Conservation (phyloP, 371 early-diverging fungal genomes). For the Saksenaea oblongispora region DNA sequence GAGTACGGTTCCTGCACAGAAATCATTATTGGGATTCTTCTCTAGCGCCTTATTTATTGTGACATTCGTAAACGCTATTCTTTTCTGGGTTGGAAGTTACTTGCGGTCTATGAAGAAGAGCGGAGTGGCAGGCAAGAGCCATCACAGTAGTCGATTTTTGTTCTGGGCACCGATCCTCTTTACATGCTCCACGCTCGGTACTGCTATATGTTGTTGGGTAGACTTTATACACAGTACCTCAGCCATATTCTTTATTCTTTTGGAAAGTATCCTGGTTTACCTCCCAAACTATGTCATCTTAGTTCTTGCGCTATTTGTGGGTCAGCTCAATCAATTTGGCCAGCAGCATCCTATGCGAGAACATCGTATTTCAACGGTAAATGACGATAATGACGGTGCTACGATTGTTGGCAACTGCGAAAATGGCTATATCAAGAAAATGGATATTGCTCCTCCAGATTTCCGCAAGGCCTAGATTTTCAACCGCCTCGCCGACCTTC, state of each 20-base stretch:
- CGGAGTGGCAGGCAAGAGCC: slow-evolving; percentile 11
- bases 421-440: no score
- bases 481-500: no score
- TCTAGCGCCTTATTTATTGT: slow-evolving; percentile 18
- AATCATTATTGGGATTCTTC: neutral
- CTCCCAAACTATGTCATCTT: neutral
- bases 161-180: slow-evolving; percentile 23
- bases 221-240: slow-evolving; percentile 12
- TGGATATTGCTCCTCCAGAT: no score
- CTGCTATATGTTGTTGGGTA: slow-evolving; percentile 25
- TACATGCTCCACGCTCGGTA: slow-evolving; percentile 19
- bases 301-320: no score
- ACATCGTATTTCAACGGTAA: no score
- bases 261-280: slow-evolving; percentile 16
- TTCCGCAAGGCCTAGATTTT: no score
- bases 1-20: no score
- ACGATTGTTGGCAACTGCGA: no score
- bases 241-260: slow-evolving; percentile 7
- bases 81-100: slow-evolving; percentile 11
- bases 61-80: slow-evolving; percentile 7
- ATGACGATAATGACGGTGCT: no score
- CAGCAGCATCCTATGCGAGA: no score
- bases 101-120: slow-evolving; percentile 7
- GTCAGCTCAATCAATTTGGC: no score
- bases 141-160: slow-evolving; percentile 10